Base-by-base conservation (phyloP, 2,329 filamentous ascomycete species). In the Fusarium haematococcum region DNA sequence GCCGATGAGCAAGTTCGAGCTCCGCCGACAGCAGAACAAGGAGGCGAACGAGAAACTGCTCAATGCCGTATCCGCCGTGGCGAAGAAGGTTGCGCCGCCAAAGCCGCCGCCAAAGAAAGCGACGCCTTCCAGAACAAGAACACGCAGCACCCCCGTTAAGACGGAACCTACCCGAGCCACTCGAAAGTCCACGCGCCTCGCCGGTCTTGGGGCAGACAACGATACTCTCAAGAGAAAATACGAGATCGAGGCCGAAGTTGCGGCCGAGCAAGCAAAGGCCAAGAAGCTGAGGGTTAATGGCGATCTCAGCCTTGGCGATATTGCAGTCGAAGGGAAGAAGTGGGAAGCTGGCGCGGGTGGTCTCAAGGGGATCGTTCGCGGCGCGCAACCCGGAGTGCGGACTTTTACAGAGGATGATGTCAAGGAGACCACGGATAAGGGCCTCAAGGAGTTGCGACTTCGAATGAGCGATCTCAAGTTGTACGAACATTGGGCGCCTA, bases 371-470 rank as follows among this genome's bases (percentile, higher is more conserved):
- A 84, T 92, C 2, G 81, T 88, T 27, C 89, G 88, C 79, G 94
- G 89, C 2, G 94, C 95, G 1, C 91, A 93, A 74, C 95, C 95
- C 0, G 94, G 96, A 57, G 88, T 95, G 63, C 88, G 95, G 23
- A 98, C 96, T 0, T 98, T 98, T 79, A 92, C 91, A 0, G 91
- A 93, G n/a, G 91, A 95, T 1, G 94, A 98, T 81, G 89, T 97
- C 6, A 91, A 92, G 70, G 91, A 94, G 71, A 97, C 94, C 0
- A 92, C 90, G 0, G 92, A 98, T 78, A 91, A 93, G 77, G 91
- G 92, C 25, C 80, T 98, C 9, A 93, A 92, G 79, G 88, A 89
- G 0, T 75, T 98, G 64, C 87, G 96, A 35, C 87, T 94, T 80
- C 91, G 91, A 54, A 95, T 98, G 93, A 92, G 90, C 69, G 87